Conservation (phyloP, 805 yeast genomes). For the Pichia insulana region DNA sequence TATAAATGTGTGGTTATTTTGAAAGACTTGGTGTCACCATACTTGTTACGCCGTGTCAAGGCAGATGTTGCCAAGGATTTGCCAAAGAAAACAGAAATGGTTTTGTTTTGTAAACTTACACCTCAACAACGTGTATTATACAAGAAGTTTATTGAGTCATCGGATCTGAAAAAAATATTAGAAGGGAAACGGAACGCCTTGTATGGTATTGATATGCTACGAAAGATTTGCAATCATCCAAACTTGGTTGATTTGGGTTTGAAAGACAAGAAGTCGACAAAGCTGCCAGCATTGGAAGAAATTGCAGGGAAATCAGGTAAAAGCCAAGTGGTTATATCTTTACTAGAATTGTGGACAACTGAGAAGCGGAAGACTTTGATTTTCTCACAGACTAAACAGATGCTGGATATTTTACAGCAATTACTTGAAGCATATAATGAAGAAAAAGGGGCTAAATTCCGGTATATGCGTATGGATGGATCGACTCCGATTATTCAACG, state of each 20-base stretch:
- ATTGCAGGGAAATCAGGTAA: slow-evolving; percentile 59
- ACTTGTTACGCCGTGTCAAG: slow-evolving; percentile 76
- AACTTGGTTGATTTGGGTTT: slow-evolving; percentile 53
- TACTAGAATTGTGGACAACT: slow-evolving; percentile 65
- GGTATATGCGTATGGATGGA: slow-evolving; percentile 88
- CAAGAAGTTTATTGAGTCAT: slow-evolving; percentile 63
- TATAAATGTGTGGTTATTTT: slow-evolving; percentile 91
- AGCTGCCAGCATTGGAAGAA: slow-evolving; percentile 28
- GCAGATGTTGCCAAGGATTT: slow-evolving; percentile 91
- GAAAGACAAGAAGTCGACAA: slow-evolving; percentile 18
- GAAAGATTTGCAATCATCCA: slow-evolving; percentile 96
- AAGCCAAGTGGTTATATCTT: slow-evolving; percentile 75
- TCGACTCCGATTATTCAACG: slow-evolving; percentile 71
- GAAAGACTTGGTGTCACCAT: slow-evolving; percentile 84
- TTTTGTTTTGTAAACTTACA: slow-evolving; percentile 82
- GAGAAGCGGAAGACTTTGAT: slow-evolving; percentile 74
- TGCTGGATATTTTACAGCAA: slow-evolving; percentile 78
- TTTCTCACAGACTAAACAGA: slow-evolving; percentile 91
- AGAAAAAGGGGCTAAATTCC: slow-evolving; percentile 24
- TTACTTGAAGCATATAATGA: slow-evolving; percentile 40
- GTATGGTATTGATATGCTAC: slow-evolving; percentile 79
- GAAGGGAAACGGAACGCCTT: slow-evolving; percentile 74
- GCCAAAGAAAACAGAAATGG: slow-evolving; percentile 91
- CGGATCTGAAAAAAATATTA: slow-evolving; percentile 62
- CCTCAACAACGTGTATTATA: slow-evolving; percentile 66